Conservation (phyloP, 192 early-diverging fungal species). For the Coemansia erecta region DNA sequence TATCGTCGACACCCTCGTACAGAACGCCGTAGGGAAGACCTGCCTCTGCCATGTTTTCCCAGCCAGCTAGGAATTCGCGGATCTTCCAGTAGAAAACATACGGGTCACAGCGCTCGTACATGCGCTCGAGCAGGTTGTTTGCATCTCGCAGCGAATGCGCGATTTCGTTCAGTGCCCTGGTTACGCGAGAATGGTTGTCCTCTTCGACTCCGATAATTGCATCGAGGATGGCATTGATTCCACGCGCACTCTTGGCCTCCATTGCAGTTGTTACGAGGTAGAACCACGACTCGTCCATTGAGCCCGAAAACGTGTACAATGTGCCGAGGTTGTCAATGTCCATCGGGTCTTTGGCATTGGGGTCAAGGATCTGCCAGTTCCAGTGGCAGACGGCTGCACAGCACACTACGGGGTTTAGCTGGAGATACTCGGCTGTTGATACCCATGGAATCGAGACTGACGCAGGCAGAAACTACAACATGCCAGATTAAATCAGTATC, state of each 20-base stretch:
- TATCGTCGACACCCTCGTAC: conserved; percentile 84
- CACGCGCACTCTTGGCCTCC: conserved; percentile 74
- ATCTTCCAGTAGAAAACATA: conserved; percentile 95
- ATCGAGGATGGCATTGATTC: conserved; percentile 64
- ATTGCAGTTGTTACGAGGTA: conserved; percentile 89
- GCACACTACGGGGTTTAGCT: conserved; percentile 82
- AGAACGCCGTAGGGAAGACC: conserved; percentile 84
- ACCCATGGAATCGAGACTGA: conserved; percentile 85
- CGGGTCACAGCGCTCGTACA: conserved; percentile 95
- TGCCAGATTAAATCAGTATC: neutral
- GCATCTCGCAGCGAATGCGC: conserved; percentile 54
- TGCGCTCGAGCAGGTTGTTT: conserved; percentile 60
- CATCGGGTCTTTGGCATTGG: conserved; percentile 63
- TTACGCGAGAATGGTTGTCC: conserved; percentile 53
- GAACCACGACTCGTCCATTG: conserved; percentile 95
- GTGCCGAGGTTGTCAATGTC: conserved; percentile 75
- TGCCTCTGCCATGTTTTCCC: conserved; percentile 87
- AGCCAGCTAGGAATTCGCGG: conserved; percentile 85
- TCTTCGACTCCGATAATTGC: conserved; percentile 62
- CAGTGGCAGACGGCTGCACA: conserved; percentile 86
- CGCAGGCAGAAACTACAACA: conserved; percentile 61
- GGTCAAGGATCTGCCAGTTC: conserved; percentile 89
- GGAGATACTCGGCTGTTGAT: conserved; percentile 66
- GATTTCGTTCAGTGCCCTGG: conserved; percentile 56
- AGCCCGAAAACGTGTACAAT: conserved; percentile 80